Conservation (phyloP, 1,139 yeast genomes). For the Yamadazyma epiphylla region DNA sequence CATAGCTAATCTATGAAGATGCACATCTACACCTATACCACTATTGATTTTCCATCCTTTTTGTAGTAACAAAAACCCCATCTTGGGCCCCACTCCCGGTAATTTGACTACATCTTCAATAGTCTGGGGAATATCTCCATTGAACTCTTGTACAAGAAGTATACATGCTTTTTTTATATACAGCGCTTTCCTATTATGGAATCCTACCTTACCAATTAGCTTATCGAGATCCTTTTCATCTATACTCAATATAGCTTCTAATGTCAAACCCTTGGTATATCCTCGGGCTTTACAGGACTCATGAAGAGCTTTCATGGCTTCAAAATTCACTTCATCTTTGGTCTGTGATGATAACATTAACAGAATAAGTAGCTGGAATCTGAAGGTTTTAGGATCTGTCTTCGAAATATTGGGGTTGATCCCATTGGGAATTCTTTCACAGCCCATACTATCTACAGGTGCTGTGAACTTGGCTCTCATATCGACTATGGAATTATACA, state of each 20-base stretch:
- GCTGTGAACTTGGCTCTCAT: slow-evolving; percentile 66
- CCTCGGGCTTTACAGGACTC: slow-evolving; percentile 30
- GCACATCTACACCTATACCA: slow-evolving; percentile 95
- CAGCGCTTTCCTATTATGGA: slow-evolving; percentile 73
- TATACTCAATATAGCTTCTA: slow-evolving; percentile 37
- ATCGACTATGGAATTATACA: slow-evolving; percentile 58
- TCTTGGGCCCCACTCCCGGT: slow-evolving; percentile 96
- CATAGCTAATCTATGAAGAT: slow-evolving; percentile 75
- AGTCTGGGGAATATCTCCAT: slow-evolving; percentile 68
- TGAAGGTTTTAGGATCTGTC: slow-evolving; percentile 37
- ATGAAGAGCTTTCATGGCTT: slow-evolving; percentile 66
- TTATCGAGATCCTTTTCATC: slow-evolving; percentile 57
- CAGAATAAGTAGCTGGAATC: slow-evolving; percentile 75
- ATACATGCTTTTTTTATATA: slow-evolving; percentile 63
- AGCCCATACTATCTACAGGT: slow-evolving; percentile 89
- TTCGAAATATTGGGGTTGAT: slow-evolving; percentile 26
- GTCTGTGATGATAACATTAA: slow-evolving; percentile 91
- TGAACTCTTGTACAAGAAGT: slow-evolving; percentile 46
- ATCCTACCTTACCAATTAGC: slow-evolving; percentile 79
- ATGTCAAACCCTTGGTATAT: slow-evolving; percentile 25
- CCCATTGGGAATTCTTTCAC: slow-evolving; percentile 66
- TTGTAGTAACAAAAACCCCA: slow-evolving; percentile 82
- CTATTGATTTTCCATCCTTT: slow-evolving; percentile 71
- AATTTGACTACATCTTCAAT: slow-evolving; percentile 61
- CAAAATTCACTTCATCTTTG: slow-evolving; percentile 79